A percentile compares a stretch with the other conserved stretches of the same genome.
Evolutionary conservation across 345 rosid genomes (phyloP).

Genomic region (Eucalyptus erythrocorys): DNA sequence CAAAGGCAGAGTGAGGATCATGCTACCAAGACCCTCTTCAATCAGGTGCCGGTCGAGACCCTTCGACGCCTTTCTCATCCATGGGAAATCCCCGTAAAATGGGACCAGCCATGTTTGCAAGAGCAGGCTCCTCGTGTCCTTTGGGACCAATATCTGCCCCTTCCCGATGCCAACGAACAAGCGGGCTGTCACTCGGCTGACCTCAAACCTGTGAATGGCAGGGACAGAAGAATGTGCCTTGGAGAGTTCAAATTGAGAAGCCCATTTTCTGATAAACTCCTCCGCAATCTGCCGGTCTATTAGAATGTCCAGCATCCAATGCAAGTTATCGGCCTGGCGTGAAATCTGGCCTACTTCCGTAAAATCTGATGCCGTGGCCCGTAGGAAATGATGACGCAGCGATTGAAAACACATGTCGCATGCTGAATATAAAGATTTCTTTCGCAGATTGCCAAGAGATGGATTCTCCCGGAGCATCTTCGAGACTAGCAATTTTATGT

Average conservation of each 20-base stretch:
- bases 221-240: slow-evolving; percentile 66
- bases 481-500: slow-evolving; percentile 82
- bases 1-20: slow-evolving; percentile 84
- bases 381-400: slow-evolving; percentile 48
- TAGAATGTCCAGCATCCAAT: slow-evolving; percentile 90
- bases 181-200: slow-evolving; percentile 87
- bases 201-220: slow-evolving; percentile 69
- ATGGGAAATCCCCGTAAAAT: slow-evolving; percentile 87
- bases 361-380: slow-evolving; percentile 51
- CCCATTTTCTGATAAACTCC: slow-evolving; percentile 81
- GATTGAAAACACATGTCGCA: slow-evolving; percentile 70
- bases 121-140: slow-evolving; percentile 68
- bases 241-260: slow-evolving; percentile 76
- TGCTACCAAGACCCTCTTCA: slow-evolving; percentile 93
- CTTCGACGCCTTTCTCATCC: slow-evolving; percentile 93
- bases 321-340: slow-evolving; percentile 89
- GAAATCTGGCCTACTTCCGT: slow-evolving; percentile 67
- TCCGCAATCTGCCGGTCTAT: slow-evolving; percentile 91
- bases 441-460: slow-evolving; percentile 65
- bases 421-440: slow-evolving; percentile 80
- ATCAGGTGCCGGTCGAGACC: slow-evolving; percentile 87
- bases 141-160: slow-evolving; percentile 79
- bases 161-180: slow-evolving; percentile 91
- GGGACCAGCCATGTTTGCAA: slow-evolving; percentile 89
- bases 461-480: slow-evolving; percentile 97